Evolutionary conservation across 2,329 filamentous ascomycete genomes (phyloP).

Genomic region (Penicillium decumbens): DNA sequence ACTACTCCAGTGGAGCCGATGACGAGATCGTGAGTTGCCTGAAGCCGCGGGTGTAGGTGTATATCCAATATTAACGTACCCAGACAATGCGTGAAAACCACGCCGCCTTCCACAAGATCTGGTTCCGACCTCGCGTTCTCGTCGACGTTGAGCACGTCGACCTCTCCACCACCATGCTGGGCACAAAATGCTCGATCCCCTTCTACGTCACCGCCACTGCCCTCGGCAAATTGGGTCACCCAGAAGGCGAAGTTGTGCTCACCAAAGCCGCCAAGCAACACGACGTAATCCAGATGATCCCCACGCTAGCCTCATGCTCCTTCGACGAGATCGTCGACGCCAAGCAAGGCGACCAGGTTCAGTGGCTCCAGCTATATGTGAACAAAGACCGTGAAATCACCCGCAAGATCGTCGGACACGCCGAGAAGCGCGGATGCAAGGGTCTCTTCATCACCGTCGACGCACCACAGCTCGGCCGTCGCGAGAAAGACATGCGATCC

Average conservation of each 20-base stretch:
- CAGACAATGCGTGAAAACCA: conserved; percentile 95
- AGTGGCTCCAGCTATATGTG: conserved; percentile 96
- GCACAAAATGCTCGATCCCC: conserved; percentile 74
- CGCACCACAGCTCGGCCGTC: conserved; percentile 85
- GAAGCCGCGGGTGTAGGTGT: conserved; percentile 5
- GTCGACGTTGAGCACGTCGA: conserved; percentile 86
- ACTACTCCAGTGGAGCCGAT: conserved; percentile 91
- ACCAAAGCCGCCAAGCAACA: conserved; percentile 80
- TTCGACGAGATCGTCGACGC: conserved; percentile 97
- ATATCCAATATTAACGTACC: neutral
- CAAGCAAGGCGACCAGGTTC: conserved; percentile 69
- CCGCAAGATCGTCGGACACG: conserved; percentile 82
- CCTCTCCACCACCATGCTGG: conserved; percentile 88
- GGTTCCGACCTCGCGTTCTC: conserved; percentile 88
- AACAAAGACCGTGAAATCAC: conserved; percentile 95
- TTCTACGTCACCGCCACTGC: conserved; percentile 97
- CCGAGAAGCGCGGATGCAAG: conserved; percentile 86
- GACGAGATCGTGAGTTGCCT: conserved; percentile 67
- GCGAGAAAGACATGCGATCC: conserved; percentile 95
- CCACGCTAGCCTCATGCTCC: conserved; percentile 90
- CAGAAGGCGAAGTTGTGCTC: conserved; percentile 87
- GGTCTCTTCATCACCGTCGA: conserved; percentile 98
- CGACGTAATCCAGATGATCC: conserved; percentile 96
- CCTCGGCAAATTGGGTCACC: conserved; percentile 87
- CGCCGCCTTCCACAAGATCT: conserved; percentile 90